phyloP scores from a whole-genome alignment of 805 yeast species.

The Saccharomycopsis fermentans region DNA sequence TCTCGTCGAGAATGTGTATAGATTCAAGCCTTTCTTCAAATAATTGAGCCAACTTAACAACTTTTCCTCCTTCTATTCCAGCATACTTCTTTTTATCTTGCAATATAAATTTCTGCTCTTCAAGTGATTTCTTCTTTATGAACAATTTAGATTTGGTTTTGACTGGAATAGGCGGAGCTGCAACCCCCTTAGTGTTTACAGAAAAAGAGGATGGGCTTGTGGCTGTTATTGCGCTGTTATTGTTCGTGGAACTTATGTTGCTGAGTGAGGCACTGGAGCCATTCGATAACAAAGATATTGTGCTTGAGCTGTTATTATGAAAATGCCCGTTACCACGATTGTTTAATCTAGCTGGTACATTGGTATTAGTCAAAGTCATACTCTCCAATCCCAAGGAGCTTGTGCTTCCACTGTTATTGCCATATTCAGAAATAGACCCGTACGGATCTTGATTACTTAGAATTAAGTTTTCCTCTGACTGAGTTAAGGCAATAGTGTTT shows the following conservation, averaged over 20 bases:
- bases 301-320: background rate
- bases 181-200: background rate
- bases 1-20: conserved; percentile 8
- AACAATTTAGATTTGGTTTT: background rate
- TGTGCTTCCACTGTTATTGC: background rate
- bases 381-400: background rate
- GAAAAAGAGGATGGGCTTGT: background rate
- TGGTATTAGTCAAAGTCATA: background rate
- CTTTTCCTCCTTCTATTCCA: conserved; percentile 16
- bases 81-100: conserved; percentile 15
- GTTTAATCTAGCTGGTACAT: background rate
- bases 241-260: background rate
- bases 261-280: background rate
- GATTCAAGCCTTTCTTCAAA: conserved; percentile 17
- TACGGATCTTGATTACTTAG: background rate
- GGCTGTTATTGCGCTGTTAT: background rate
- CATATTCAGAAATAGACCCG: background rate
- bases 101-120: conserved; percentile 6
- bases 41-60: conserved; percentile 17
- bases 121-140: background rate
- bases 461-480: background rate
- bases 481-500: background rate
- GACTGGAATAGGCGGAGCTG: background rate
- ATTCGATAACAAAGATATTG: background rate
- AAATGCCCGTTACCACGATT: background rate